Base-by-base conservation (phyloP, 164 flowering plant genomes). In the Nelumbo lutea region DNA sequence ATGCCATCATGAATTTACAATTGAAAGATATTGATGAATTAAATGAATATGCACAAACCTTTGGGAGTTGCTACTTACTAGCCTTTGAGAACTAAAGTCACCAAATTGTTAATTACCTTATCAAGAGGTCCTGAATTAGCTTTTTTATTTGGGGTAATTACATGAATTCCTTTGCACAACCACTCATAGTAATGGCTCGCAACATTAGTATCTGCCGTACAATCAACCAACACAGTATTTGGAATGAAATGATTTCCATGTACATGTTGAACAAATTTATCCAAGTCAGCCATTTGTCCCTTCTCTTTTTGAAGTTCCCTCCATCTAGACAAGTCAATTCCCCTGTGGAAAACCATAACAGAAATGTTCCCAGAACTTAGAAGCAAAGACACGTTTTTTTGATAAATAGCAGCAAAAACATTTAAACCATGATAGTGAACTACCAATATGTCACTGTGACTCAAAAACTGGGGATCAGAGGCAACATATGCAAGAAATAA, bases 101-200 rank as follows among this genome's bases (percentile, higher is more conserved):
- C 4, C 2, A 64, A 59, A 56, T 44, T 4, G 60, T 38, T 64
- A 47, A 0, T 79, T 84, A 91, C 99, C 91, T 87, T 88, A 64
- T 89, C 91, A 75, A 95, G 97, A 45, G 99, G 99, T 62, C 99
- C 99, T 2, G 99, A 95, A 77, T 95, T 95, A 10, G 99, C 99
- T 72, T 92, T 95, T 76, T 92, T 95, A 70, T 95, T 92, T 52
- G 99, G 99, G 5, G 99, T 92, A 68, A 95, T 83, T 4, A 95
- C 85, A 79, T 95, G 99, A 76, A 95, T 89, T 63, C 99, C 99
- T 83, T 79, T 84, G 11, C 87, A 82, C 79, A 95, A 71, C 99
- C 99, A 95, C 65, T 83, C 80, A 76, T 83, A 75, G 78, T 95
- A 95, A 80, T 79, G 81, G 70, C 86, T 81, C 51, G 98, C 99